Conservation (phyloP, 1,284 basidiomycete species). For the Marasmius sp. region DNA sequence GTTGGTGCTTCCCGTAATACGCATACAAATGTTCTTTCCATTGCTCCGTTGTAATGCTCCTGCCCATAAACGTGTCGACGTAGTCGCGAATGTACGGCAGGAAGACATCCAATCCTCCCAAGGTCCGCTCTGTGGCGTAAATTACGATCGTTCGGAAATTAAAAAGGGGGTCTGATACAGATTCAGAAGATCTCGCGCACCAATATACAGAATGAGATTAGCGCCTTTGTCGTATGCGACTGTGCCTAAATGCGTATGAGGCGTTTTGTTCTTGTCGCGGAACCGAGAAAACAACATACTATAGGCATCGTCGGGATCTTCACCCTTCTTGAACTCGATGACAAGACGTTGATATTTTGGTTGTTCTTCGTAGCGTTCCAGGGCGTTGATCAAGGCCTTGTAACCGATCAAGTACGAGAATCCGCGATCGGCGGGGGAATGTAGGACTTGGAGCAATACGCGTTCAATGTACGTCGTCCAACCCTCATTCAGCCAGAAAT, state of each 20-base stretch:
- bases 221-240: slow-evolving; percentile 54
- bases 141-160: background rate
- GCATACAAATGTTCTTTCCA: slow-evolving; percentile 86
- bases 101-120: slow-evolving; percentile 88
- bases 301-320: slow-evolving; percentile 87
- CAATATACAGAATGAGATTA: slow-evolving; percentile 56
- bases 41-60: slow-evolving; percentile 84
- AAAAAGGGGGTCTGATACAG: background rate
- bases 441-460: slow-evolving; percentile 72
- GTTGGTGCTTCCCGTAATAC: slow-evolving; percentile 69
- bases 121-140: slow-evolving; percentile 58
- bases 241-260: slow-evolving; percentile 28
- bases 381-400: slow-evolving; percentile 72
- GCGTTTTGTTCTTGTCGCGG: background rate
- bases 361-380: slow-evolving; percentile 57
- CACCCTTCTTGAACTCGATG: slow-evolving; percentile 81
- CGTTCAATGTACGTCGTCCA: slow-evolving; percentile 97
- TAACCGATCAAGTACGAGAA: slow-evolving; percentile 80
- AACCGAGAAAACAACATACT: slow-evolving; percentile 30
- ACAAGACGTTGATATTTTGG: slow-evolving; percentile 86
- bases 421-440: slow-evolving; percentile 79
- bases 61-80: slow-evolving; percentile 76
- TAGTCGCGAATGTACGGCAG: slow-evolving; percentile 82
- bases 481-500: slow-evolving; percentile 93
- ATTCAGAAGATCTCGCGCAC: slow-evolving; percentile 31